Conservation (phyloP, 345 rosid species). For the Atalantia buxifolia region DNA sequence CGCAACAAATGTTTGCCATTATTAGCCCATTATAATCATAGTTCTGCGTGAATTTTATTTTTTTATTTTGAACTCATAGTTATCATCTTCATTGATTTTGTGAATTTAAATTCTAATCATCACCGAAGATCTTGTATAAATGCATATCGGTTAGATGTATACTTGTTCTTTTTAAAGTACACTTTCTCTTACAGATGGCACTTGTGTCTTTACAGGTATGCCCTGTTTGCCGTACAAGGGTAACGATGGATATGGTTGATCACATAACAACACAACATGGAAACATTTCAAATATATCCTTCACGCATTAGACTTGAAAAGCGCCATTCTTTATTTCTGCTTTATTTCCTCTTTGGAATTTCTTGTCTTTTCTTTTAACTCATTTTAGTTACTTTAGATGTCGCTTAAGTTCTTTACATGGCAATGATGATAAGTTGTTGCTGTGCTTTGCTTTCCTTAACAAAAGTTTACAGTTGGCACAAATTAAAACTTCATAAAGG, state of each 20-base stretch:
- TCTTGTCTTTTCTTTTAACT: neutral
- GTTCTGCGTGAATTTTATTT: neutral
- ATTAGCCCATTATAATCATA: neutral
- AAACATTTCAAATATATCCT: conserved; percentile 57
- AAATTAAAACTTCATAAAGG: conserved; percentile 48
- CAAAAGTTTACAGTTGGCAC: conserved; percentile 54
- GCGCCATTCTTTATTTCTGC: neutral
- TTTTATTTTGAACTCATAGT: neutral
- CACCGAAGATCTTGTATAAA: neutral
- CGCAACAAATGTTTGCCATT: neutral
- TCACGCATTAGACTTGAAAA: conserved; percentile 2
- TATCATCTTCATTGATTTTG: neutral
- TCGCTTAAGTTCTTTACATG: neutral
- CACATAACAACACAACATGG: conserved; percentile 51
- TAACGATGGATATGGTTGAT: conserved; percentile 47
- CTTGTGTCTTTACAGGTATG: conserved; percentile 42
- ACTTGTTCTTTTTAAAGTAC: neutral
- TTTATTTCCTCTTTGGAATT: neutral
- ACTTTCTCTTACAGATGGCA: neutral
- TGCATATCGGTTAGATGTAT: neutral
- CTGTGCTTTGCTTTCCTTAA: conserved; percentile 48
- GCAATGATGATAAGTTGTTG: conserved; percentile 15
- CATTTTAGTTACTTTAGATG: neutral
- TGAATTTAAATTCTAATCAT: neutral
- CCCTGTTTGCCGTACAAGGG: conserved; percentile 50